These are phyloP conservation scores for Phlyctochytrium arcticum DNA, from an alignment of 192 early-diverging fungal species.

Conservation along the genomic window DNA sequence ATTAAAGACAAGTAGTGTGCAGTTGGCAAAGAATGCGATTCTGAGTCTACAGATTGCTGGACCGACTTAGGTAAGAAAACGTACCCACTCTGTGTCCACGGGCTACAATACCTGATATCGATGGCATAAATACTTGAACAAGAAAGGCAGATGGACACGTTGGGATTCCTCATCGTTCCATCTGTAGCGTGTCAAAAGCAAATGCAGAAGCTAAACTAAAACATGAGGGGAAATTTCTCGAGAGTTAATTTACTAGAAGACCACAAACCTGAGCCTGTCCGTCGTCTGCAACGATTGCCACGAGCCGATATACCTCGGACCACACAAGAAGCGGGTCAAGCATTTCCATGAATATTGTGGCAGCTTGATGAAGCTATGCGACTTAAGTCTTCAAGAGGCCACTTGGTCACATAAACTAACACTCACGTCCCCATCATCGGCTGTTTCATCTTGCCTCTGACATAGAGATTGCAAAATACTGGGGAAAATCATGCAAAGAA, in stretches of 20 bases:
- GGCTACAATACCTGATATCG: constrained; percentile 1
- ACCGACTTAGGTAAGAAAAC: too few species aligned
- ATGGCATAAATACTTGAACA: constrained; percentile 53
- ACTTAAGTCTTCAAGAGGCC: too few species aligned
- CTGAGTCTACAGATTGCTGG: too few species aligned
- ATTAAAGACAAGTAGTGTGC: too few species aligned
- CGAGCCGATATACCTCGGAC: constrained; percentile 52
- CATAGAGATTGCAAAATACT: constrained; percentile 69
- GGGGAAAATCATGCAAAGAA: constrained; percentile 68
- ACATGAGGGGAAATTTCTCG: too few species aligned
- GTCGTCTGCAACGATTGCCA: too few species aligned
- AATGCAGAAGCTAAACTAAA: constrained; percentile 64
- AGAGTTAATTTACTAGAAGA: too few species aligned
- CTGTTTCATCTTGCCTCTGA: background rate
- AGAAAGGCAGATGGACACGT: constrained; percentile 77
- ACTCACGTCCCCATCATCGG: background rate
- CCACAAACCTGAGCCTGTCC: too few species aligned
- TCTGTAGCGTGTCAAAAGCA: constrained; percentile 69
- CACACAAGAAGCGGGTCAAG: constrained; percentile 84
- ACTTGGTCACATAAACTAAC: background rate
- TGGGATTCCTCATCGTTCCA: constrained; percentile 78
- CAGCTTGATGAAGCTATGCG: constrained; percentile 73
- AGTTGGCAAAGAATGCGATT: too few species aligned
- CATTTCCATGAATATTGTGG: constrained; percentile 87
- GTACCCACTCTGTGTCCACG: too few species aligned